Conservation (phyloP, 1,139 yeast species). For the Kurtzmaniella natalensis region DNA sequence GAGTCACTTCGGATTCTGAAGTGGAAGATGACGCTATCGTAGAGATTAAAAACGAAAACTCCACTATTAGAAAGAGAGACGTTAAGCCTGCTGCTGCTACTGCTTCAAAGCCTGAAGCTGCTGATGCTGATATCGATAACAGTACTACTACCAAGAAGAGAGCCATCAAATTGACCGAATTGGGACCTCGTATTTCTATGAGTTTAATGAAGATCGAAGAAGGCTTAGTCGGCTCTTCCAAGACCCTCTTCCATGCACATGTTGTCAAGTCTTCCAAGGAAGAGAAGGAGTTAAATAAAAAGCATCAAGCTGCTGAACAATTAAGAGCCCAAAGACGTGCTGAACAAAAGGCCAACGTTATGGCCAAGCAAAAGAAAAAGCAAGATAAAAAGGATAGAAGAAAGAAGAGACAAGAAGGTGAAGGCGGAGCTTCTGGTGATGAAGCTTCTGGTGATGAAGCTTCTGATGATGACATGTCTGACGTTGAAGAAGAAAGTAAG, state of each 20-base stretch:
- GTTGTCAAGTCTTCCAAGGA: constrained; percentile 62
- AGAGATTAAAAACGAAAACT: constrained; percentile 52
- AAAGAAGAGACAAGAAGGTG: constrained; percentile 51
- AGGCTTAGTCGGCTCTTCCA: constrained; percentile 71
- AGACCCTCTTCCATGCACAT: constrained; percentile 76
- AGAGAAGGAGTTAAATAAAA: constrained; percentile 56
- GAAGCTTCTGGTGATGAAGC: constrained; percentile 17
- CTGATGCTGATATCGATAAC: constrained; percentile 13
- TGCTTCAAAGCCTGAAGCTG: constrained; percentile 15
- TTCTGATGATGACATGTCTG: constrained; percentile 16
- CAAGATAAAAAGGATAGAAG: constrained; percentile 72
- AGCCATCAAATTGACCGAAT: constrained; percentile 88
- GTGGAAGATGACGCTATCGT: constrained; percentile 91
- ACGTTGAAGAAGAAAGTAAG: constrained; percentile 14
- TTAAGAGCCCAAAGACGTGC: constrained; percentile 70
- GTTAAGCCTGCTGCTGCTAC: constrained; percentile 11
- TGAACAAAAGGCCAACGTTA: constrained; percentile 75
- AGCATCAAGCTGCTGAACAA: constrained; percentile 58
- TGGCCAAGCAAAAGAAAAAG: constrained; percentile 69
- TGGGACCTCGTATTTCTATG: constrained; percentile 87
- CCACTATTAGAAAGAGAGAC: constrained; percentile 10
- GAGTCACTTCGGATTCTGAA: constrained; percentile 87
- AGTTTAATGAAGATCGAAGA: constrained; percentile 85
- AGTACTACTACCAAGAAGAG: constrained; percentile 54
- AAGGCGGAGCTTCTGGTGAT: no score